Conservation (phyloP, 2,329 filamentous ascomycete genomes). For the Thyridium curvatum region DNA sequence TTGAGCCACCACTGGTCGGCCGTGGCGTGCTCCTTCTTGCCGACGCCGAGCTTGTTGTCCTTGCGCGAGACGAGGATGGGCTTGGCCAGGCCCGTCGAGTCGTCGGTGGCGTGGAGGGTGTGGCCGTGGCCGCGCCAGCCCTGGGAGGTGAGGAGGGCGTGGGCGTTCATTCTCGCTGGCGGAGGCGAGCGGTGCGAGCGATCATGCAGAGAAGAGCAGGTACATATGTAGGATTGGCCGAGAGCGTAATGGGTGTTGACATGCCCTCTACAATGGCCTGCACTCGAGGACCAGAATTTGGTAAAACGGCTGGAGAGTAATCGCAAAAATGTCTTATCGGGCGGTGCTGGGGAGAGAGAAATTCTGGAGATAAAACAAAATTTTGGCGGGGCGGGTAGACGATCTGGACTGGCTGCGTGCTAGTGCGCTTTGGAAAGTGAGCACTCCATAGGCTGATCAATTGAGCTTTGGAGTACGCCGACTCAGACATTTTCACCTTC, state of each 20-base stretch:
- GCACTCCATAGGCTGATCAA: too few species aligned
- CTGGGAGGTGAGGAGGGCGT: slow-evolving; percentile 74
- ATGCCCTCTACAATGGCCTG: background rate
- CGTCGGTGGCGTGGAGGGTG: slow-evolving; percentile 71
- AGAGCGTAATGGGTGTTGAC: background rate
- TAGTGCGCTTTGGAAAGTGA: too few species aligned
- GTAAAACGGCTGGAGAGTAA: too few species aligned
- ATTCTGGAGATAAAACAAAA: too few species aligned
- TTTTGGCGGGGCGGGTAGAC: too few species aligned
- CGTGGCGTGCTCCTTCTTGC: slow-evolving; percentile 62
- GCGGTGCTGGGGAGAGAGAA: too few species aligned
- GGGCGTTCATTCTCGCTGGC: slow-evolving; percentile 66
- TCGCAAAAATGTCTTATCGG: too few species aligned
- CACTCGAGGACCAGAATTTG: too few species aligned
- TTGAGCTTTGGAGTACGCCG: too few species aligned
- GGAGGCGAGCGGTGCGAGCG: background rate
- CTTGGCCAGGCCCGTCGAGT: slow-evolving; percentile 70
- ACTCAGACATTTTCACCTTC: too few species aligned
- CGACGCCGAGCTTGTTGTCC: slow-evolving; percentile 73
- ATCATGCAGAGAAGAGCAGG: background rate
- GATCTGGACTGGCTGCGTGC: too few species aligned
- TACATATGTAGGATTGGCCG: too few species aligned
- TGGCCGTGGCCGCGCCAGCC: slow-evolving; percentile 89
- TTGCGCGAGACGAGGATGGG: slow-evolving; percentile 81
- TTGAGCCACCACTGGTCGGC: slow-evolving; percentile 95